A percentile compares a stretch with the other conserved stretches of the same genome.
phyloP scores from a whole-genome alignment of 352 stramenopile genomes.

The Phytophthora boehmeriae region DNA sequence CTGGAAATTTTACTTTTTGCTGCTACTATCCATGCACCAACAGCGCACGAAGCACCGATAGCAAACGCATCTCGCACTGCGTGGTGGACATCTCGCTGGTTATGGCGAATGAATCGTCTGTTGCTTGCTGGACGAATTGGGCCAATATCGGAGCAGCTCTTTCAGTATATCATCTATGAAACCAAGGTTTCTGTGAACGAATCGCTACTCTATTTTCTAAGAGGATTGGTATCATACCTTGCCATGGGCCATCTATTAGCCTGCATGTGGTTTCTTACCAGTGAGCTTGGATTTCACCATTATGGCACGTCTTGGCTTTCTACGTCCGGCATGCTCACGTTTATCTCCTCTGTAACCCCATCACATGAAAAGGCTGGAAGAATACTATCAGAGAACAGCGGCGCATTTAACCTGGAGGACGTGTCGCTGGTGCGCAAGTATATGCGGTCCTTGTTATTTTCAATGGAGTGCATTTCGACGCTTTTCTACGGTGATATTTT shows the following conservation, averaged over 20 bases:
- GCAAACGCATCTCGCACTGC: conserved; percentile 1
- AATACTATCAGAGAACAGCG: conserved; percentile 11
- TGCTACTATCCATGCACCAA: conserved; percentile 18
- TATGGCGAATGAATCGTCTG: conserved; percentile 66
- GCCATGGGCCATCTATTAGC: conserved; percentile 68
- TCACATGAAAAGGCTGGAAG: conserved; percentile 8
- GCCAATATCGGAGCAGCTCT: conserved; percentile 46
- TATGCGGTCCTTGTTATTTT: conserved; percentile 64
- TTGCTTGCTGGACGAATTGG: conserved; percentile 44
- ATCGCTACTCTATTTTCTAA: conserved; percentile 47
- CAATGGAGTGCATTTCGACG: conserved; percentile 68
- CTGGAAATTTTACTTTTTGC: conserved; percentile 49
- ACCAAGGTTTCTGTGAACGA: conserved; percentile 51
- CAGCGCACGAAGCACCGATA: neutral
- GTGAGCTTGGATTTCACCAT: conserved; percentile 38
- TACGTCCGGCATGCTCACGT: conserved; percentile 57
- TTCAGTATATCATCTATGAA: conserved; percentile 72
- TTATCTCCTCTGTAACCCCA: conserved; percentile 9
- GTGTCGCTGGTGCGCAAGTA: conserved; percentile 65
- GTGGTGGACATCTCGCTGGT: conserved; percentile 47
- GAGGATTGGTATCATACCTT: conserved; percentile 55
- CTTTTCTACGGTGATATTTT: conserved; percentile 75
- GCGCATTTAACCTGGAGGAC: conserved; percentile 4
- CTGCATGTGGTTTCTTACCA: conserved; percentile 61
- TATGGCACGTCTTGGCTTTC: conserved; percentile 64